phyloP scores from a whole-genome alignment of 768 basidiomycete species.

The Terana coerulea region DNA sequence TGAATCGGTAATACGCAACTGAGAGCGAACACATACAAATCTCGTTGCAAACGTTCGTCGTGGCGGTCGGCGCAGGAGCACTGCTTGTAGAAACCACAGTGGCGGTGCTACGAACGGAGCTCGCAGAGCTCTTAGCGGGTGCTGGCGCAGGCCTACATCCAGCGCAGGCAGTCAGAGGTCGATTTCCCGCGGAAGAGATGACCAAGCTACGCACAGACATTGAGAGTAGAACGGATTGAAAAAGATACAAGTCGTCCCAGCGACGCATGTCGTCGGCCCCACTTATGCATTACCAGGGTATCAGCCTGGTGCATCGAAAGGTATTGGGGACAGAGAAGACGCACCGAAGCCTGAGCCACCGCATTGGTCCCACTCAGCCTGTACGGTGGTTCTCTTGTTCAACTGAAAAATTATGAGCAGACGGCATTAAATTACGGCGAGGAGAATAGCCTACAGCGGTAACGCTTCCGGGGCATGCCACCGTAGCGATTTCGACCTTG shows the following conservation, averaged over 20 bases:
- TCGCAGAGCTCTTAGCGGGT: not conserved
- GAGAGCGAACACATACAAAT: not conserved
- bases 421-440: no score
- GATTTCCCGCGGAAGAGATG: not conserved
- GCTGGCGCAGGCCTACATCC: not conserved
- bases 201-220: slow-evolving; percentile 2
- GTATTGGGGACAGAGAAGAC: not conserved
- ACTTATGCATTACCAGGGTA: slow-evolving; percentile 3
- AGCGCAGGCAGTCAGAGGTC: not conserved
- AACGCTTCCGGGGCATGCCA: not conserved
- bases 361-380: not conserved
- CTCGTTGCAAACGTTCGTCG: not conserved
- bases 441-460: no score
- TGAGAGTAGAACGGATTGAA: slow-evolving; percentile 12
- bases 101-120: not conserved
- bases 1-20: not conserved
- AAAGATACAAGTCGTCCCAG: slow-evolving; percentile 1
- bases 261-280: not conserved
- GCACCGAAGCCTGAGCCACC: not conserved
- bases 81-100: not conserved
- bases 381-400: not conserved
- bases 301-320: no score
- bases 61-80: not conserved
- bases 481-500: not conserved
- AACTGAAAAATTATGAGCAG: not conserved